Evolutionary conservation across 495 filamentous ascomycete species (phyloP), one percentile per base, ranked within the genome.

Genomic region (Daldinia loculata): DNA sequence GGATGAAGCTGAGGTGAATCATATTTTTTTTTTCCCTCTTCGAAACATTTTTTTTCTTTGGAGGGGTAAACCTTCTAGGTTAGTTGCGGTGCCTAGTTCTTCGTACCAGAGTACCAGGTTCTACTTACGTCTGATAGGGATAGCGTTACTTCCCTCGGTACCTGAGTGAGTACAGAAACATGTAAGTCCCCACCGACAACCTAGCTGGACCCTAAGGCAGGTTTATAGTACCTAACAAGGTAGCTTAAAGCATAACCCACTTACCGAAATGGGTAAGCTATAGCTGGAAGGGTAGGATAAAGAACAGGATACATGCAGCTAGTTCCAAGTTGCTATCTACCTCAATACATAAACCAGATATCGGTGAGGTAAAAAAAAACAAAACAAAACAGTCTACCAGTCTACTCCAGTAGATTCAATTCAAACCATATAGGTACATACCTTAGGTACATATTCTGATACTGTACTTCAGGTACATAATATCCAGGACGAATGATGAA

Each of bases 401-500:
- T 27, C 26, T 26, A 53, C 11, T 15, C 6, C 29, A 59, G 19
- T 8, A 57, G 52, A 53, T 67, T 71, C 59, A 67, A 67, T 71
- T 67, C 11, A 24, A 39, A 51, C 36, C 38, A 59, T 38, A 22
- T 5, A 15, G 14, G 55, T 61, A 72, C 63, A 57, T 43, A 45
- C 41, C 50, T 58, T 51, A 39, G 4, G 0, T 51, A 52, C 6
- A 12, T 52, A 26, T 52, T 39, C 43, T 30, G n/a, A 29, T 48
- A 24, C 43, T 24, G 4, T 48, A 48, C 19, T 48, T 12, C 30
- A 73, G 50, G 50, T 58, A 32, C 29, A 8, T 32, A 66, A 69
- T 75, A 77, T 65, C 70, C 50, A 72, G 14, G 63, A 74, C 70
- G 36, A 68, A 69, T 73, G 53, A 61, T 71, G 63, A 56, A 61